phyloP scores from a whole-genome alignment of 2,329 filamentous ascomycete species.

The Pseudopithomyces chartarum region DNA sequence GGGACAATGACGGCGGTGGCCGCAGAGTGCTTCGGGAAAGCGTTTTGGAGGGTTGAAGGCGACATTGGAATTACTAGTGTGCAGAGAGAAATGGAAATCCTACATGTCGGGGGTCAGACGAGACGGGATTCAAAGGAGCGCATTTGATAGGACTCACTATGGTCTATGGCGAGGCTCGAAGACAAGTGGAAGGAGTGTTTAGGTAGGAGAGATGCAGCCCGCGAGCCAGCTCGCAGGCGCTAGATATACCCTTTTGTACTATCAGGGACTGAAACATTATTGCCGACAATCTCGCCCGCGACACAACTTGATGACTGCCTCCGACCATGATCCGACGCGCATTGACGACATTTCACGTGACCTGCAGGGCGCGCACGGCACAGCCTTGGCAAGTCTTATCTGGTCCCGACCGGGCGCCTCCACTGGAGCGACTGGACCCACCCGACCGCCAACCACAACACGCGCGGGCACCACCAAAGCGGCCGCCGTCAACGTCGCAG shows the following conservation, averaged over 20 bases:
- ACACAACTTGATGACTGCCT: not conserved
- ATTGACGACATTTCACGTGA: constrained; percentile 13
- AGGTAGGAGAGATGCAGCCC: constrained; percentile 9
- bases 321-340: not conserved
- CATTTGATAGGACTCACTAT: constrained; percentile 4
- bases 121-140: not conserved
- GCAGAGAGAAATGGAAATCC: not conserved
- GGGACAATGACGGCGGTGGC: constrained; percentile 75
- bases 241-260: constrained; percentile 2
- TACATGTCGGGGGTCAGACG: not conserved
- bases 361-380: not conserved
- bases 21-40: constrained; percentile 58
- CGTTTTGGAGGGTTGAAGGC: constrained; percentile 62
- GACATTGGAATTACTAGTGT: constrained; percentile 48
- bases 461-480: not conserved
- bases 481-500: not conserved
- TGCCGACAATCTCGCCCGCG: not conserved
- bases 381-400: not conserved
- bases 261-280: too few species aligned
- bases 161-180: not conserved
- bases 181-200: not conserved
- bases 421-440: too few species aligned
- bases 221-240: constrained; percentile 25
- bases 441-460: too few species aligned
- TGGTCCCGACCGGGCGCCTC: not conserved